Evolutionary conservation across 2,329 filamentous ascomycete genomes (phyloP).

Genomic region (Scopulariopsis brevicaulis): DNA sequence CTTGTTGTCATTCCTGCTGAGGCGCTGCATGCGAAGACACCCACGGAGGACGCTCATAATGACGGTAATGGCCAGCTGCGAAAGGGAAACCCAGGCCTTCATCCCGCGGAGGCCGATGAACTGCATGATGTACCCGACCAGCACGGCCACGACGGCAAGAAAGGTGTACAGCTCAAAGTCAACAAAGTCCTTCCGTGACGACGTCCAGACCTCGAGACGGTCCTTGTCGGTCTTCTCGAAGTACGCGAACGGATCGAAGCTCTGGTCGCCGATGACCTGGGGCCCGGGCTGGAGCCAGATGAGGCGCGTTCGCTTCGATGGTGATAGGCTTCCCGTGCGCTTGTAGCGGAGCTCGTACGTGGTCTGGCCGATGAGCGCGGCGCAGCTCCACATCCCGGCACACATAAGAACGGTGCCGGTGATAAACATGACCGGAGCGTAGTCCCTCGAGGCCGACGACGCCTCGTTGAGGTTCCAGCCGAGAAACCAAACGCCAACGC

Average conservation of each 20-base stretch:
- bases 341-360: slow-evolving; percentile 8
- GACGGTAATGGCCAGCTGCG: slow-evolving; percentile 9
- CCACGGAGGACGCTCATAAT: slow-evolving; percentile 11
- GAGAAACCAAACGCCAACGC: slow-evolving; percentile 2
- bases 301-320: background rate
- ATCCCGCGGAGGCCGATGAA: slow-evolving; percentile 13
- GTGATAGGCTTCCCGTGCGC: background rate
- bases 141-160: background rate
- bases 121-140: slow-evolving; percentile 10
- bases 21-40: slow-evolving; percentile 9
- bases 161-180: slow-evolving; percentile 3
- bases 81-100: slow-evolving; percentile 10
- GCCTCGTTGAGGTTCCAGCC: background rate
- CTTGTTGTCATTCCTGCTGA: slow-evolving; percentile 8
- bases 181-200: slow-evolving; percentile 5
- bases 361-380: slow-evolving; percentile 10
- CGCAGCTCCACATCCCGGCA: slow-evolving; percentile 11
- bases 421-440: slow-evolving; percentile 11
- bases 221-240: slow-evolving; percentile 6
- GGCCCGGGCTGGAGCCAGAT: slow-evolving; percentile 12
- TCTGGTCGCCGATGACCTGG: slow-evolving; percentile 12
- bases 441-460: background rate
- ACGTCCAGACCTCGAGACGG: slow-evolving; percentile 5
- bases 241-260: slow-evolving; percentile 11
- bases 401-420: slow-evolving; percentile 9